A percentile compares a stretch with the other conserved stretches of the same genome.
Conservation (phyloP, 139 green algal genomes). For the Chlorella sp. region DNA sequence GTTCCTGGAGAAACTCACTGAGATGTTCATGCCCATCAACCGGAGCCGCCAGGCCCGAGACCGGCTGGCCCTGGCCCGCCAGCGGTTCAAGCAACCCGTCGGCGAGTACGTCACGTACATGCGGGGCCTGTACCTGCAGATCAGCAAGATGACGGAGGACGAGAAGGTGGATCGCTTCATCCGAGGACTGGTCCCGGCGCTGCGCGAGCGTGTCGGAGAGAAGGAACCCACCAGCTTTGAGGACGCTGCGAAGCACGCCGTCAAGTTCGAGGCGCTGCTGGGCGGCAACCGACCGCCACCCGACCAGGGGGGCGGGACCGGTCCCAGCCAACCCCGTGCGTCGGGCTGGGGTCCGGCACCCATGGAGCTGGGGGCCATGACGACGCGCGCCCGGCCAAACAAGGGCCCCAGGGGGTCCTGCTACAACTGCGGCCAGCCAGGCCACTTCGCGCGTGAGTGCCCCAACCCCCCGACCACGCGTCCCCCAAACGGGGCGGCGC, state of each 20-base stretch:
- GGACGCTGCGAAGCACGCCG: too few relatives aligned
- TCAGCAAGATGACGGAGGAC: background rate
- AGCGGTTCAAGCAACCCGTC: background rate
- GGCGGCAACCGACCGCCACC: too few relatives aligned
- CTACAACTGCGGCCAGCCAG: background rate
- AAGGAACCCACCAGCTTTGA: background rate
- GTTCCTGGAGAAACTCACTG: background rate
- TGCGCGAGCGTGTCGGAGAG: background rate
- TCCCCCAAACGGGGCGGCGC: background rate
- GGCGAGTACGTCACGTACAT: background rate
- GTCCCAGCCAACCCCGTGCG: background rate
- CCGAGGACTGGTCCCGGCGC: background rate
- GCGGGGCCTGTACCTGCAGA: background rate
- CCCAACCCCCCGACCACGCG: background rate
- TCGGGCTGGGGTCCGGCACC: background rate
- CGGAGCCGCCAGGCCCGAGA: background rate
- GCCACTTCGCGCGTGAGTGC: conserved; percentile 4
- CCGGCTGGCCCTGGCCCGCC: background rate
- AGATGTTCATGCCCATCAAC: conserved; percentile 9
- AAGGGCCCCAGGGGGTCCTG: background rate
- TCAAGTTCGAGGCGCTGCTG: too few relatives aligned
- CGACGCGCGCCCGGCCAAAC: background rate
- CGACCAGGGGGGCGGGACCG: background rate
- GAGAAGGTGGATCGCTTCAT: background rate
- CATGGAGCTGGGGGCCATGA: conserved; percentile 10